Percentiles rank a stretch among this genome's conserved stretches.
These are phyloP conservation scores for Kwoniella dendrophila DNA, from an alignment of 768 basidiomycete genomes.

Conservation along the genomic window DNA sequence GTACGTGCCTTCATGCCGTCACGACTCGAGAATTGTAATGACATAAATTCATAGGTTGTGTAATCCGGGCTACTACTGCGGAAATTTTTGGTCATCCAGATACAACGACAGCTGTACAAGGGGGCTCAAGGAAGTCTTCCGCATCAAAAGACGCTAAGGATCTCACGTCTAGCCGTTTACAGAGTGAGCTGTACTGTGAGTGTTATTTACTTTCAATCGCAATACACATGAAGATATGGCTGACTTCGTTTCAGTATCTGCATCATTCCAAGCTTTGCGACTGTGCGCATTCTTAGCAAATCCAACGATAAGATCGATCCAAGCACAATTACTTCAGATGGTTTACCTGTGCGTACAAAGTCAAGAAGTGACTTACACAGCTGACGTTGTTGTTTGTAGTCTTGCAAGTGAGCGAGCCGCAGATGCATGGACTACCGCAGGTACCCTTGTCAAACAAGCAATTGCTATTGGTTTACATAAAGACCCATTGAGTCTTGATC, in stretches of 20 bases:
- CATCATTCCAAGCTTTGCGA: conserved; percentile 52
- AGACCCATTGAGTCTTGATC: conserved; percentile 49
- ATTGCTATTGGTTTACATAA: conserved; percentile 54
- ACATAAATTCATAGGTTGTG: conserved; percentile 34
- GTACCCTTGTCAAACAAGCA: conserved; percentile 49
- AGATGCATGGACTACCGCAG: conserved; percentile 51
- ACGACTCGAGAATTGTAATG: neutral
- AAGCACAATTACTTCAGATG: conserved; percentile 46
- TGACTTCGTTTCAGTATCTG: conserved; percentile 43
- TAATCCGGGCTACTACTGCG: conserved; percentile 47
- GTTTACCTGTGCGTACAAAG: conserved; percentile 49
- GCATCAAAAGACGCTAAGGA: conserved; percentile 39
- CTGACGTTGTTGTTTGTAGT: too few species aligned
- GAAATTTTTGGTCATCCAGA: conserved; percentile 51
- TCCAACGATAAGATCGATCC: conserved; percentile 50
- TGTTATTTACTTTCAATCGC: neutral
- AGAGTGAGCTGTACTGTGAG: conserved; percentile 54
- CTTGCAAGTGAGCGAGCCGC: conserved; percentile 44
- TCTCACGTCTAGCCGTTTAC: conserved; percentile 50
- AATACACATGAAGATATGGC: neutral
- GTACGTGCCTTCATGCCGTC: conserved; percentile 16
- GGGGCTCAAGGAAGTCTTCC: neutral
- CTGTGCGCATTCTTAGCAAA: conserved; percentile 53
- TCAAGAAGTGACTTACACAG: too few species aligned
- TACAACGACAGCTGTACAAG: conserved; percentile 7